Conservation (phyloP, 176 grass and related monocot species). For the Aegilops sharonensis region DNA sequence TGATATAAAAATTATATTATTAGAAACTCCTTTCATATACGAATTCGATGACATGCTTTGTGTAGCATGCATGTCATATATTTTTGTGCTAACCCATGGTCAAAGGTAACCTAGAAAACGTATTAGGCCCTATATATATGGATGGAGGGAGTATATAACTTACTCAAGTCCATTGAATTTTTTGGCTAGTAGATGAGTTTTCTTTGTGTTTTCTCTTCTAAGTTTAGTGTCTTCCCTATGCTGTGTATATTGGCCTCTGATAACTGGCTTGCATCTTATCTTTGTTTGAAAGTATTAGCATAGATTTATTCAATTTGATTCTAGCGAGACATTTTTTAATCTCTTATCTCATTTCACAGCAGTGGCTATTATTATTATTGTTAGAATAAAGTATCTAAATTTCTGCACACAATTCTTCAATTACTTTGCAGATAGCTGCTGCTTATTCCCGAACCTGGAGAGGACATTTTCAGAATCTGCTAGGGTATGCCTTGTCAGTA, state of each 20-base stretch:
- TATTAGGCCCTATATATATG: no score
- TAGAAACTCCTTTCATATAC: no score
- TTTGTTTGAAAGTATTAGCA: background rate
- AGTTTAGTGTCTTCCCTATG: background rate
- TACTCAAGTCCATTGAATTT: background rate
- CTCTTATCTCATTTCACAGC: background rate
- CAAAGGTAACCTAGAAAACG: no score
- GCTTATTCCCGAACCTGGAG: slow-evolving; percentile 93
- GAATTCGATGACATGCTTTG: no score
- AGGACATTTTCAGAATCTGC: slow-evolving; percentile 97
- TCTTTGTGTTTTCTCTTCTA: background rate
- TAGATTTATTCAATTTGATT: background rate
- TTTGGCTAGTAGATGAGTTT: background rate
- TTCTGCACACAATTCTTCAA: background rate
- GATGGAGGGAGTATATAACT: background rate
- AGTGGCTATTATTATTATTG: slow-evolving; percentile 14
- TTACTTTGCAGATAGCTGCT: slow-evolving; percentile 74
- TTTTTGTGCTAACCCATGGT: no score
- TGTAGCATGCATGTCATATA: no score
- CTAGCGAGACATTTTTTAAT: background rate
- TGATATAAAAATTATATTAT: no score
- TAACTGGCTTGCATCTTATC: background rate
- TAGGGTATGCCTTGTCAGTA: slow-evolving; percentile 94
- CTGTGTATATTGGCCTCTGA: background rate
- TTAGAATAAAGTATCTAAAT: background rate